Base-by-base conservation (phyloP, 768 basidiomycete genomes). In the Russula virescens region DNA sequence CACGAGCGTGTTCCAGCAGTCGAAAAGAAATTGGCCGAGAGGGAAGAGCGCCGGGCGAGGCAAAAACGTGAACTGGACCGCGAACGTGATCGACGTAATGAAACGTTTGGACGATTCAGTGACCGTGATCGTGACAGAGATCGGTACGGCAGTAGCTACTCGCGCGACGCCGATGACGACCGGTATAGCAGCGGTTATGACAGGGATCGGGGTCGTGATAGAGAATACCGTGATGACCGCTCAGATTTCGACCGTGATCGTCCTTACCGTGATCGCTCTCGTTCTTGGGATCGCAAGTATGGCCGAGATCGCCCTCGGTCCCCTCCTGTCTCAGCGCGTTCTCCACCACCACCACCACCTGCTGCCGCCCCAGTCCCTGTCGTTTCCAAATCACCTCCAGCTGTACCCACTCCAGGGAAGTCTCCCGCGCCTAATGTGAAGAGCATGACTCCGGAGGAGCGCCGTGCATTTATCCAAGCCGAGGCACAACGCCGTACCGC, bases 1-100 rank as follows among this genome's bases (percentile, higher is more conserved):
- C 94, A 98, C 69, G 93, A 96, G 70, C 83, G 88, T 50, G 79
- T 99, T 5, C 97, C 97, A 0, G 91, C 93, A 59, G 81, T 99
- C 8, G 94, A 98, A 74, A 81, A 86, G 66, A 85, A 84, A 72
- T 84, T 97, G 53, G 84, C 91, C 70, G 85, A 85, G 16, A 75
- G 89, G 49, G 91, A 96, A 52, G 86, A 86, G 63, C 79, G 85
- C 66, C 87, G 81, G 71, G 84, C 88, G 65, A 78, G 83, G 68
- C 92, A 97, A 70, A 87, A 87, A 68, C 77, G 91, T 42, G 86
- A 92, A 48, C 88, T 88, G 81, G 76, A 81, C 1, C 78, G 88
- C 59, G 89, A 92, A 40, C 79, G 96, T 46, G 94, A 98, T 72
- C 76, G 83, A 64, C 79, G 91, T 52, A 98, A 98, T 70, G 89